Percentiles rank a stretch among this genome's conserved stretches.
Conservation (phyloP, 768 basidiomycete species). For the Agrocybe pediades region DNA sequence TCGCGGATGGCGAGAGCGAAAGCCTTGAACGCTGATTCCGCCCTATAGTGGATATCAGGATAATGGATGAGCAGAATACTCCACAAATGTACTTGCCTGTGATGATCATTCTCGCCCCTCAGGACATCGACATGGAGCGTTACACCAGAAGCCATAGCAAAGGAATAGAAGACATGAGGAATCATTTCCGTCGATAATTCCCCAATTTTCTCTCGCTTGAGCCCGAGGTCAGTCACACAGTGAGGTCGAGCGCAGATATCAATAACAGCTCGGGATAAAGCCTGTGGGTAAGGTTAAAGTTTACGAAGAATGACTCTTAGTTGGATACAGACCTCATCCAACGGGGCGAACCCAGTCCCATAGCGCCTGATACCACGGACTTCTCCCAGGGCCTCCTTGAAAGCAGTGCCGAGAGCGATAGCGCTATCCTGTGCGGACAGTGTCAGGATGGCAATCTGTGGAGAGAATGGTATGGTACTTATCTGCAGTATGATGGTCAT, state of each 20-base stretch:
- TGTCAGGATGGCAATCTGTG: slow-evolving; percentile 17
- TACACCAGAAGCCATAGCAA: slow-evolving; percentile 93
- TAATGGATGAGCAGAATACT: background rate
- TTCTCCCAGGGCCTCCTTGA: slow-evolving; percentile 95
- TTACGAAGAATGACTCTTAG: background rate
- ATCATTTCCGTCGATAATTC: slow-evolving; percentile 98
- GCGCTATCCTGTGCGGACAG: slow-evolving; percentile 76
- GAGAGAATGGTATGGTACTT: slow-evolving; percentile 39
- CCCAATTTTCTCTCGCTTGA: slow-evolving; percentile 90
- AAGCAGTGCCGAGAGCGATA: slow-evolving; percentile 85
- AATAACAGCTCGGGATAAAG: slow-evolving; percentile 92
- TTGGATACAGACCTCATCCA: slow-evolving; percentile 78
- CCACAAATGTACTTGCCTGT: slow-evolving; percentile 59
- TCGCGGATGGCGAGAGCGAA: slow-evolving; percentile 92
- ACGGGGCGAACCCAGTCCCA: slow-evolving; percentile 94
- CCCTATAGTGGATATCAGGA: slow-evolving; percentile 46
- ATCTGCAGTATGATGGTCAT: slow-evolving; percentile 99
- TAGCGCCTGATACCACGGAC: slow-evolving; percentile 93
- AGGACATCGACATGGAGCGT: slow-evolving; percentile 95
- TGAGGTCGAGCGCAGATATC: slow-evolving; percentile 98
- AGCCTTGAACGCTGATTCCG: slow-evolving; percentile 98
- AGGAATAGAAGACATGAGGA: slow-evolving; percentile 96
- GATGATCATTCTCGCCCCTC: slow-evolving; percentile 96
- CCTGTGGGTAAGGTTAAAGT: slow-evolving; percentile 45
- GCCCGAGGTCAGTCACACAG: slow-evolving; percentile 89